Percentiles rank a stretch among this genome's conserved stretches.
Evolutionary conservation across 768 basidiomycete species (phyloP).

Genomic region (Suillus plorans): DNA sequence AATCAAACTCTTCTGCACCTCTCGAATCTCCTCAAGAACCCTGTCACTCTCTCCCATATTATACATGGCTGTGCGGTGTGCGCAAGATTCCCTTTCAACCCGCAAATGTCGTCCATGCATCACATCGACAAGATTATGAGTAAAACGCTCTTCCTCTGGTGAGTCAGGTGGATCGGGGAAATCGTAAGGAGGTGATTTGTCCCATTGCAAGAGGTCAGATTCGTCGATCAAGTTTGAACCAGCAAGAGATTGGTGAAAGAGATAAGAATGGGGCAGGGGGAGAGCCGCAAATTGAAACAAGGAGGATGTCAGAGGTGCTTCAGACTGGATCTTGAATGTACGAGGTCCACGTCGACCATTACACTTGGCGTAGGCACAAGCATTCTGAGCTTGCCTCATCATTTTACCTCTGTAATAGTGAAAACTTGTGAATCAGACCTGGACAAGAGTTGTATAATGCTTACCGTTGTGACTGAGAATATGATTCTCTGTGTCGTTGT

Average conservation of each 20-base stretch:
- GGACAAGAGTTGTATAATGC: no score
- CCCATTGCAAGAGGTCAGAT: conserved; percentile 3
- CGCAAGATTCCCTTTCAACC: background rate
- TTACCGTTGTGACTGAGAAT: background rate
- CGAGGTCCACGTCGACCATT: background rate
- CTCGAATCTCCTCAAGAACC: background rate
- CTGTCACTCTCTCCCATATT: background rate
- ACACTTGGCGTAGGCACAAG: background rate
- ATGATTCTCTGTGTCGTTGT: background rate
- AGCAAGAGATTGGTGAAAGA: background rate
- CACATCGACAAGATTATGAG: background rate
- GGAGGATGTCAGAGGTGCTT: background rate
- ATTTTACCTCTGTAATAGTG: background rate
- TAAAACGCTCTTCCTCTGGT: background rate
- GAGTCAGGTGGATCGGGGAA: background rate
- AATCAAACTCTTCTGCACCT: background rate
- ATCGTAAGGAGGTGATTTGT: background rate
- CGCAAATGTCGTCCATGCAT: background rate
- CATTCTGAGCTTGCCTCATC: background rate
- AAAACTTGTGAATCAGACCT: background rate
- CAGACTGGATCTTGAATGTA: background rate
- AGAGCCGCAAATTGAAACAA: background rate
- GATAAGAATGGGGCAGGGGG: background rate
- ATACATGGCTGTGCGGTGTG: background rate
- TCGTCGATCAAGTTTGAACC: background rate